Evolutionary conservation across 106 monocot species (phyloP).

Genomic region (Gastrodia elata): DNA sequence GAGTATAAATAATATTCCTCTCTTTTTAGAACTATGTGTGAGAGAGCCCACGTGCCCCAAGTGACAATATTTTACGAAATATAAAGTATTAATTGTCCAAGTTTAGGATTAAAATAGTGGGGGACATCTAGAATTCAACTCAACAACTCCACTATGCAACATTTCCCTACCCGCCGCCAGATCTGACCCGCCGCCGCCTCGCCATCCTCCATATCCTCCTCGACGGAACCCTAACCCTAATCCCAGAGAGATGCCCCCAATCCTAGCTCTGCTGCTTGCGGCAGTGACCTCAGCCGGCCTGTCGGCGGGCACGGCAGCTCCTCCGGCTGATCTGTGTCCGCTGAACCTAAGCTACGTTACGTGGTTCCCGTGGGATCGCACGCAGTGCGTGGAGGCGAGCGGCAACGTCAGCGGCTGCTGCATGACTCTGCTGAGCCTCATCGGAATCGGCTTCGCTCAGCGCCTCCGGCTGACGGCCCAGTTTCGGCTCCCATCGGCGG

Average conservation of each 20-base stretch:
- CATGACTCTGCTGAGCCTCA: slow-evolving; percentile 39
- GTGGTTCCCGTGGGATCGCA: slow-evolving; percentile 58
- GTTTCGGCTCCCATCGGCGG: slow-evolving; percentile 43
- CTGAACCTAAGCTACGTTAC: slow-evolving; percentile 49
- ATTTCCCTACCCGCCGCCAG: background rate
- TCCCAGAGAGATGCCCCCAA: background rate
- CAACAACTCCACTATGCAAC: background rate
- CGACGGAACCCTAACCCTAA: background rate
- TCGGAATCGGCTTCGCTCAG: slow-evolving; percentile 37
- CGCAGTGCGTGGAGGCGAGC: slow-evolving; percentile 27
- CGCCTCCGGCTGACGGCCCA: slow-evolving; percentile 52
- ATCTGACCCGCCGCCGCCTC: background rate
- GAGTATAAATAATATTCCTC: no score
- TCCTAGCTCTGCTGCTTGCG: background rate
- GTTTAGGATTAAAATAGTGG: no score
- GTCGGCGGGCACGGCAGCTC: background rate
- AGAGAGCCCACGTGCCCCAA: no score
- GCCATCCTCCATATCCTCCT: background rate
- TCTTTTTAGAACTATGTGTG: no score
- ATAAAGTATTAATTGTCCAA: no score
- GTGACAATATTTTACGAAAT: no score
- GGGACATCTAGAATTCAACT: no score
- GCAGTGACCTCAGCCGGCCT: background rate
- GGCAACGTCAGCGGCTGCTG: slow-evolving; percentile 57
- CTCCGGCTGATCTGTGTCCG: slow-evolving; percentile 35